phyloP scores from a whole-genome alignment of 805 yeast species.

The Candida nitratophila region DNA sequence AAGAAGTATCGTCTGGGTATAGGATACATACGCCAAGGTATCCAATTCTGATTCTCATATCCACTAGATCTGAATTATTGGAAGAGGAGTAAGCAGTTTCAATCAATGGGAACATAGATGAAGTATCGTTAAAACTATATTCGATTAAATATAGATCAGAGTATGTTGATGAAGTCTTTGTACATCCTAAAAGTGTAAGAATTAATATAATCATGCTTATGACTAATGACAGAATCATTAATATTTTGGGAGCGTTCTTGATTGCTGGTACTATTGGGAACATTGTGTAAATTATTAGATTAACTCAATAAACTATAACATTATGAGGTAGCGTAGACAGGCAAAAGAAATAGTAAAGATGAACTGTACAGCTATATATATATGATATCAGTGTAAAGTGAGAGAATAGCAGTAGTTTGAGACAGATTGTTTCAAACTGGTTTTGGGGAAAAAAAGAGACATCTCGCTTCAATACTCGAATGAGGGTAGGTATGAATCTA shows the following conservation, averaged over 20 bases:
- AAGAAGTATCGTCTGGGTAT: slow-evolving; percentile 27
- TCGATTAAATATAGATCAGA: slow-evolving; percentile 44
- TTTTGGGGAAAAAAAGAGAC: neutral
- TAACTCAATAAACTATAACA: too few species aligned
- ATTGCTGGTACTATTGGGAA: neutral
- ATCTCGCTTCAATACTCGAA: too few species aligned
- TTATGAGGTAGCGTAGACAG: too few species aligned
- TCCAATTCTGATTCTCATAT: slow-evolving; percentile 43
- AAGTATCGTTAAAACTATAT: slow-evolving; percentile 39
- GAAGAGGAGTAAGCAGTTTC: slow-evolving; percentile 27
- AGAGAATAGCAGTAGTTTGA: too few species aligned
- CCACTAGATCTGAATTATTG: slow-evolving; percentile 28
- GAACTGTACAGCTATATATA: too few species aligned
- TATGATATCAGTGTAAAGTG: too few species aligned
- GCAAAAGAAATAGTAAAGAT: too few species aligned
- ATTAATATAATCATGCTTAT: slow-evolving; percentile 44
- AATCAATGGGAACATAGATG: slow-evolving; percentile 35
- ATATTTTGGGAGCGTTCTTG: neutral
- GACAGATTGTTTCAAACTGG: neutral
- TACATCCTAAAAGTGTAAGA: slow-evolving; percentile 52
- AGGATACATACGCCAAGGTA: slow-evolving; percentile 52
- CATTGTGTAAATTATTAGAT: neutral
- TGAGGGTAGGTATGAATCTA: too few species aligned
- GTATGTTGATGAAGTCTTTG: slow-evolving; percentile 31
- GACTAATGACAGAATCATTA: slow-evolving; percentile 13